Base-by-base conservation (phyloP, 129 eudicot species). In the Centaurea solstitialis region DNA sequence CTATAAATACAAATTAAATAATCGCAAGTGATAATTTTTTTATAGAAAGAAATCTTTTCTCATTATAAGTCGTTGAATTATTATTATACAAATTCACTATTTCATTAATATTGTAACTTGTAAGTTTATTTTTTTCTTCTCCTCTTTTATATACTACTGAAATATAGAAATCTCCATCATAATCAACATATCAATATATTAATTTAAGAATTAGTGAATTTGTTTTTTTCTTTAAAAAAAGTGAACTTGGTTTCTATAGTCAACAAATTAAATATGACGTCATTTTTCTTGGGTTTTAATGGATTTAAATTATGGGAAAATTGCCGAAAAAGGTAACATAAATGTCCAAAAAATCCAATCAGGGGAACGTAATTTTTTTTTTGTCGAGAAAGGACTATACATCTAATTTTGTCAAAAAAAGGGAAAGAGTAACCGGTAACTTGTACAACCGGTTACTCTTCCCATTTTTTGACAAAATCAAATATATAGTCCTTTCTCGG, bases 281-380 rank as follows among this genome's bases (percentile, higher is more conserved):
- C 82, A 69, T 79, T 68, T 69, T 69, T 50, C 61, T 18, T 79
- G 76, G 82, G 21, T 79, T 38, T 47, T 70, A 47, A 57, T 79
- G 83, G 22, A 18, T 79, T 70, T 70, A 21, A 70, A 70, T 53
- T 33, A 20, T 68, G n/a, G n/a, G n/a, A n/a, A n/a, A n/a, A n/a
- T n/a, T n/a, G n/a, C n/a, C n/a, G n/a, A n/a, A n/a, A n/a, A n/a
- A n/a, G n/a, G n/a, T n/a, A n/a, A n/a, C n/a, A n/a, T n/a, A n/a
- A n/a, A n/a, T n/a, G n/a, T n/a, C n/a, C n/a, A n/a, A n/a, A n/a
- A n/a, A n/a, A n/a, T n/a, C n/a, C n/a, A n/a, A n/a, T n/a, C n/a
- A n/a, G n/a, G n/a, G n/a, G n/a, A n/a, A n/a, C n/a, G n/a, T n/a
- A n/a, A n/a, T n/a, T n/a, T n/a, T n/a, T n/a, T n/a, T n/a, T n/a